A percentile compares a stretch with the other conserved stretches of the same genome.
Conservation (phyloP, 2,329 filamentous ascomycete genomes). For the Dichotomopilus funicola region DNA sequence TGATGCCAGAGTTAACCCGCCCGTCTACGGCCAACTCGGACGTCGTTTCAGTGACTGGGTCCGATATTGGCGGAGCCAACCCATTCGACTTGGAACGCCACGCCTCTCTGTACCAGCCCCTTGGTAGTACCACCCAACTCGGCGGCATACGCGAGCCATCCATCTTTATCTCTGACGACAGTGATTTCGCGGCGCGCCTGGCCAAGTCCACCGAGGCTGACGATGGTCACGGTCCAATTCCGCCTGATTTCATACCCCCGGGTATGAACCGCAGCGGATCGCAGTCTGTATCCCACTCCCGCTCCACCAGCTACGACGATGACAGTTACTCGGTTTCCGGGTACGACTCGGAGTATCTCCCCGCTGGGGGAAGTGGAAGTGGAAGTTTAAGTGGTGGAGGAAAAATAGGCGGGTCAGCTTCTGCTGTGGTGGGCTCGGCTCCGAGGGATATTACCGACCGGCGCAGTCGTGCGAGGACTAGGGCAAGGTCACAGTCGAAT, state of each 20-base stretch:
- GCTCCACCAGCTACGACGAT: conserved; percentile 27
- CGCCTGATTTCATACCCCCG: neutral
- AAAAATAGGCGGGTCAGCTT: no score
- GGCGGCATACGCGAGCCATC: conserved; percentile 42
- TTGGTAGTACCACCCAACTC: conserved; percentile 16
- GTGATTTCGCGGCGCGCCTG: conserved; percentile 38
- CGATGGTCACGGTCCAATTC: neutral
- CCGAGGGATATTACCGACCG: conserved; percentile 12
- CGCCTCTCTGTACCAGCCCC: conserved; percentile 44
- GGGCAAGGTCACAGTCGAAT: conserved; percentile 6
- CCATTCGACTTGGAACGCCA: conserved; percentile 61
- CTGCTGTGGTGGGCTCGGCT: conserved; percentile 6
- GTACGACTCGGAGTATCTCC: conserved; percentile 25
- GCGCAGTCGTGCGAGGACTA: conserved; percentile 9
- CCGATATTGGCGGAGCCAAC: conserved; percentile 48
- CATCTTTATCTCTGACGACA: conserved; percentile 56
- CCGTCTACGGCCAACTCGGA: conserved; percentile 57
- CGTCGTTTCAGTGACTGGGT: conserved; percentile 48
- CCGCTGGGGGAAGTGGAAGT: neutral
- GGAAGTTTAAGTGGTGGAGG: no score
- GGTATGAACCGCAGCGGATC: conserved; percentile 25
- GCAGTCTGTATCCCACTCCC: conserved; percentile 17
- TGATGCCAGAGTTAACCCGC: conserved; percentile 38
- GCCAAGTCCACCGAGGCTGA: conserved; percentile 10
- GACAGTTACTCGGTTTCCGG: conserved; percentile 24